Base-by-base conservation (phyloP, 108 stramenopile genomes). In the Nannochloropsis salina region DNA sequence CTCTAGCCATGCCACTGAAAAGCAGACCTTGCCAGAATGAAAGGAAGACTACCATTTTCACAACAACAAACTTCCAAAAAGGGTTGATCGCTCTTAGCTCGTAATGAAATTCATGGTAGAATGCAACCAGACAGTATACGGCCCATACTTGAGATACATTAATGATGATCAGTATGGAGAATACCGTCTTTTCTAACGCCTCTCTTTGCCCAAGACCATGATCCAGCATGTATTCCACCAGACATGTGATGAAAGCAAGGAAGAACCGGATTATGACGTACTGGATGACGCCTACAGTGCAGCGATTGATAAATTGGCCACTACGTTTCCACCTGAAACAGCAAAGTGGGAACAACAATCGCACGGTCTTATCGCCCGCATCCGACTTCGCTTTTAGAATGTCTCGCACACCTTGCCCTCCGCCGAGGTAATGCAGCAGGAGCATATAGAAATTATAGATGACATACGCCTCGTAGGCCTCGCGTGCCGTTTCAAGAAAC, bases 11-110 rank as follows among this genome's bases (percentile, higher is more conserved):
- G 42, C 94, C 94, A 41, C 93, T 93, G 81, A 99, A 95, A 22
- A 90, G 86, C 11, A 97, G 93, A 15, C 94, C 92, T 90, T 99
- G 98, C 98, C 97, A 97, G 94, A 95, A 99, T 1, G 96, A 95
- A 85, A 97, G 95, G 90, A 99, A 99, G 8, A 99, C 94, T n/a
- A 99, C 96, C 21, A 95, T 95, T 89, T 99, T 99, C 79, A 99
- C 93, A 83, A 95, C 95, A 0, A 97, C 83, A 85, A 99, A 99
- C 87, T 99, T 99, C n/a, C 96, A 95, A 20, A 97, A 86, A 3
- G 98, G 97, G 80, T 92, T 90, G 95, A 95, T 92, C 1, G 94
- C 95, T 85, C 91, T 86, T 74, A 97, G 80, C 47, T 96, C 95
- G 9, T 93, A 91, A 44, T 92, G 89, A 8, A 93, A 91, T 18